phyloP scores from a whole-genome alignment of 192 early-diverging fungal species.

The Anaeromyces robustus region DNA sequence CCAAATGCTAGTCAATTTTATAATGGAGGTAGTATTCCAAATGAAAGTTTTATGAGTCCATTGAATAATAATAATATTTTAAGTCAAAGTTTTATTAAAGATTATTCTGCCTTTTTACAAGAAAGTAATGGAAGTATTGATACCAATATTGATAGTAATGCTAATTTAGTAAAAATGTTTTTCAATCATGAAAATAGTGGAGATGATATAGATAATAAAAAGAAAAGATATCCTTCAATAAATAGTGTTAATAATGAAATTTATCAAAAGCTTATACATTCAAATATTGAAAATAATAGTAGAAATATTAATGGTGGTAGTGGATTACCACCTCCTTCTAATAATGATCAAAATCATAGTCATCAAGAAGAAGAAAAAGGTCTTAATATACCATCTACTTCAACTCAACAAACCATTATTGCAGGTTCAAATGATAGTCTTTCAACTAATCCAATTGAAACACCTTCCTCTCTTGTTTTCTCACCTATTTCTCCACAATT shows the following conservation, averaged over 20 bases:
- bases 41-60: background rate
- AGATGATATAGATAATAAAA: background rate
- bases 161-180: background rate
- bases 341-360: no score
- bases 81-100: background rate
- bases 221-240: background rate
- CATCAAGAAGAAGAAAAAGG: no score
- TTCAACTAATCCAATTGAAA: background rate
- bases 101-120: background rate
- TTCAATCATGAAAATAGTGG: background rate
- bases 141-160: background rate
- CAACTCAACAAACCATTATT: no score
- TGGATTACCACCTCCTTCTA: no score
- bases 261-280: background rate
- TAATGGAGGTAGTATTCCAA: background rate
- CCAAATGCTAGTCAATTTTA: background rate
- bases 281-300: background rate
- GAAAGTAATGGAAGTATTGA: background rate
- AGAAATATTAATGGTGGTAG: background rate
- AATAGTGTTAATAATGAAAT: background rate
- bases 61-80: background rate
- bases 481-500: background rate
- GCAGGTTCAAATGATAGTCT: background rate
- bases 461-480: background rate
- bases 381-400: no score